phyloP scores from a whole-genome alignment of 192 early-diverging fungal genomes.

The Chytriomyces sp. region DNA sequence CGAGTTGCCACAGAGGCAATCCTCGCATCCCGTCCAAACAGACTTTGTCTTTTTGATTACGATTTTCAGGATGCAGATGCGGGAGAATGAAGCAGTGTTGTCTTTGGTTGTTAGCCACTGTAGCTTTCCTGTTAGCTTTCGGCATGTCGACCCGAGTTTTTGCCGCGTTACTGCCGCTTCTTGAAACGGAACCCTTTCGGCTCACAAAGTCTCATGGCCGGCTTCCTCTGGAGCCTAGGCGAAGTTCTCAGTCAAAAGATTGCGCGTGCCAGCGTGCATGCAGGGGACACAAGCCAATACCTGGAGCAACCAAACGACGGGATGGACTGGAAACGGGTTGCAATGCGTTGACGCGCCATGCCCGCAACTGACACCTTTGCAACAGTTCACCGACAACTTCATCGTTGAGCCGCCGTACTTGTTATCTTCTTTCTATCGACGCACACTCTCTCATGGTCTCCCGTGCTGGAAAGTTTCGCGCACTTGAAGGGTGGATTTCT shows the following conservation, averaged over 20 bases:
- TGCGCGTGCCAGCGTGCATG: background rate
- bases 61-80: no score
- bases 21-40: no score
- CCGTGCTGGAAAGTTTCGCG: slow-evolving; percentile 11
- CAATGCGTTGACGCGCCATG: background rate
- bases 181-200: slow-evolving; percentile 15
- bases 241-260: slow-evolving; percentile 43
- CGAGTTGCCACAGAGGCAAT: no score
- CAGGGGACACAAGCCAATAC: background rate
- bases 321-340: slow-evolving; percentile 37
- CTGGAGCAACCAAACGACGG: background rate
- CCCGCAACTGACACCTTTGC: background rate
- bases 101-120: no score
- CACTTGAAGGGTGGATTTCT: slow-evolving; percentile 37
- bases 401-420: slow-evolving; percentile 47
- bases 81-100: no score
- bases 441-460: slow-evolving; percentile 29
- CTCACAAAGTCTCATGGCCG: slow-evolving; percentile 16
- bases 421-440: slow-evolving; percentile 43
- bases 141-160: background rate
- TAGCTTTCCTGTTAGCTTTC: no score
- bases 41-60: no score
- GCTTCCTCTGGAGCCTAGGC: slow-evolving; percentile 30
- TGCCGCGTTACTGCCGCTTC: slow-evolving; percentile 4
- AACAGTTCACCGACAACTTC: slow-evolving; percentile 34